A percentile compares a stretch with the other conserved stretches of the same genome.
Conservation (phyloP, 2,329 filamentous ascomycete species). For the Verticillium klebahnii region DNA sequence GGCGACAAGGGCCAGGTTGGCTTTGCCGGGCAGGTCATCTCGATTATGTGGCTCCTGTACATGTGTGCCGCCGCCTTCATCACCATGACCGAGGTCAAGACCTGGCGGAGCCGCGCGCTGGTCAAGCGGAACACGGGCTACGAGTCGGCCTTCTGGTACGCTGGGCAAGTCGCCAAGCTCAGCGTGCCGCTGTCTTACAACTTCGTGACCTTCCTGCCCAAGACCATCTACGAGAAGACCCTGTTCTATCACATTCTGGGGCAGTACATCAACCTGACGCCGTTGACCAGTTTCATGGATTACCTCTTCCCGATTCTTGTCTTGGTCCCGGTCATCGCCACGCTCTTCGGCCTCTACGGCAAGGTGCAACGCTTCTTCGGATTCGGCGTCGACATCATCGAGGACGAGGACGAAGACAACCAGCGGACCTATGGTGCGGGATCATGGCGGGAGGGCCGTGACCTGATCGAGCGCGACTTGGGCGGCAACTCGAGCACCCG, state of each 20-base stretch:
- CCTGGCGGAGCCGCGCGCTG: conserved; percentile 93
- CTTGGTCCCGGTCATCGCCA: conserved; percentile 78
- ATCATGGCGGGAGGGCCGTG: conserved; percentile 86
- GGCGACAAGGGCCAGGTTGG: conserved; percentile 71
- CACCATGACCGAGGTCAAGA: conserved; percentile 86
- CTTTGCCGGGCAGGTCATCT: conserved; percentile 80
- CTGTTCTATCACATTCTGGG: conserved; percentile 88
- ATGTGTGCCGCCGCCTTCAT: conserved; percentile 89
- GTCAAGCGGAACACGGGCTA: conserved; percentile 88
- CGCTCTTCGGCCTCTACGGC: conserved; percentile 85
- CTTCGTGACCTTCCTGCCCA: conserved; percentile 84
- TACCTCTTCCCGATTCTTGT: conserved; percentile 86
- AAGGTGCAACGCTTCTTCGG: conserved; percentile 72
- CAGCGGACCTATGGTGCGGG: conserved; percentile 67
- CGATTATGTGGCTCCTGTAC: conserved; percentile 86
- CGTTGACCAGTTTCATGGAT: conserved; percentile 78
- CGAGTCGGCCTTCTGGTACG: conserved; percentile 95
- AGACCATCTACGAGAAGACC: conserved; percentile 67
- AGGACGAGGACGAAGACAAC: conserved; percentile 66
- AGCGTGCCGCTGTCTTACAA: conserved; percentile 94
- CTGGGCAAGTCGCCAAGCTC: conserved; percentile 84
- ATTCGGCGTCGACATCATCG: conserved; percentile 69
- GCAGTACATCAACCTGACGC: conserved; percentile 74
- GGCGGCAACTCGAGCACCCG: conserved; percentile 56
- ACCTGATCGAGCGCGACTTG: conserved; percentile 83